Base-by-base conservation (phyloP, 257 asterid genomes). In the Primulina tabacum region DNA sequence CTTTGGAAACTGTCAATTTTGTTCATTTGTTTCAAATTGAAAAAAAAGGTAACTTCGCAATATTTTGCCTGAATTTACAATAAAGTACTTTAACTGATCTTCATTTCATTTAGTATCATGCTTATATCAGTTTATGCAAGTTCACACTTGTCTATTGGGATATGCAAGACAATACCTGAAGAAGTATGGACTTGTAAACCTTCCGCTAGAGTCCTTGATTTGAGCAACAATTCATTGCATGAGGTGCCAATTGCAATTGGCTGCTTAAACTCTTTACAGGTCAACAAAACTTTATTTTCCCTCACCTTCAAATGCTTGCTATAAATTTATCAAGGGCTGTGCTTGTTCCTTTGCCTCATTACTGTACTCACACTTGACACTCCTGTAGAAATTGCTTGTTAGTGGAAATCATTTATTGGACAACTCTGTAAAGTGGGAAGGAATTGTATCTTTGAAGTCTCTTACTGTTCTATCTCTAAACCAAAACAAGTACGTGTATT, bases 371-470 rank as follows among this genome's bases (percentile, higher is more conserved):
- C 77, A 37, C 69, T 70, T 52, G 12, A 30, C 77, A 37, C 69
- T 70, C 78, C 40, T 81, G 79, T 68, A 93, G 99, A 87, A 86
- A 82, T 70, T 90, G 83, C 68, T 78, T 66, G 96, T 90, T 37
- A 74, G 77, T 74, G 82, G 79, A 69, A 93, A 93, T 79, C 72
- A 79, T 65, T 76, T 90, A 64, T 71, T 69, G 53, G 91, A 82
- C 65, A 75, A 82, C 57, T 83, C 86, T 40, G 70, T 93, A 58
- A 73, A 82, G 84, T 93, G 97, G 99, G 92, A 87, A 76, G 96
- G 85, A 77, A 30, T 90, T 53, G 70, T 87, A 65, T 77, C 88
- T 73, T 67, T 90, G 80, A 90, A 85, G 86, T 81, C 75, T 73
- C 92, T 93, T 61, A 65, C 38, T 30, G 69, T 75, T 85, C 82